A percentile compares a stretch with the other conserved stretches of the same genome.
Conservation (phyloP, 177 flowering plant species). For the Tripterygium wilfordii region DNA sequence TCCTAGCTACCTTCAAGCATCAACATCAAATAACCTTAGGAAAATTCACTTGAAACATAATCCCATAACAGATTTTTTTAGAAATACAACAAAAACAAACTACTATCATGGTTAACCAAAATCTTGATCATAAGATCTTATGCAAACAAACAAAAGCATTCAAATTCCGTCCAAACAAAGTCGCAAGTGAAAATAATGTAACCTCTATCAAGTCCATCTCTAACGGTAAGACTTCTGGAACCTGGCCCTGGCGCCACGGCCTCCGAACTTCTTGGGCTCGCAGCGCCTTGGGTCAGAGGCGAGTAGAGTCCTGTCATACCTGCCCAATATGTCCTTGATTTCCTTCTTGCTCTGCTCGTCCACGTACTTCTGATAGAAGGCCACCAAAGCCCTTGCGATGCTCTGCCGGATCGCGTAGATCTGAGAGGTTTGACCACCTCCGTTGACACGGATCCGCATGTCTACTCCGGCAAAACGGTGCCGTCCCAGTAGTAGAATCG, state of each 20-base stretch:
- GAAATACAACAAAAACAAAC: too few relatives aligned
- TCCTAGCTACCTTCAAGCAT: too few relatives aligned
- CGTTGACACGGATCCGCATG: conserved; percentile 32
- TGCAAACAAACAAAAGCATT: too few relatives aligned
- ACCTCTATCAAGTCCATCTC: too few relatives aligned
- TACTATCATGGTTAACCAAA: too few relatives aligned
- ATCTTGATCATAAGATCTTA: too few relatives aligned
- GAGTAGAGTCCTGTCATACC: conserved; percentile 28
- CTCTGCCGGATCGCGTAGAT: conserved; percentile 31
- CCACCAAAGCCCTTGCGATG: conserved; percentile 30
- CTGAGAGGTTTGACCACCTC: conserved; percentile 32
- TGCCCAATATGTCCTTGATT: conserved; percentile 25
- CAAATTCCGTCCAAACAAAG: too few relatives aligned
- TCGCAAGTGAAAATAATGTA: too few relatives aligned
- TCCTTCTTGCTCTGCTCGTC: conserved; percentile 33
- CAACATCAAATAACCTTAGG: too few relatives aligned
- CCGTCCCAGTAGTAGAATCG: conserved; percentile 28
- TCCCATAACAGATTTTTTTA: too few relatives aligned
- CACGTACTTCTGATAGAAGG: conserved; percentile 31
- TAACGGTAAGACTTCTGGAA: conserved; percentile 39
- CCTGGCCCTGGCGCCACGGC: conserved; percentile 33
- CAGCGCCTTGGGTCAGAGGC: conserved; percentile 29
- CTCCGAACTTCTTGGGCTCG: conserved; percentile 36
- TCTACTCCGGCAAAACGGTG: conserved; percentile 34
- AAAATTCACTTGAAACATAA: too few relatives aligned